These are phyloP conservation scores for Vitis hybrid DNA, from an alignment of 177 flowering plant species.

Conservation along the genomic window DNA sequence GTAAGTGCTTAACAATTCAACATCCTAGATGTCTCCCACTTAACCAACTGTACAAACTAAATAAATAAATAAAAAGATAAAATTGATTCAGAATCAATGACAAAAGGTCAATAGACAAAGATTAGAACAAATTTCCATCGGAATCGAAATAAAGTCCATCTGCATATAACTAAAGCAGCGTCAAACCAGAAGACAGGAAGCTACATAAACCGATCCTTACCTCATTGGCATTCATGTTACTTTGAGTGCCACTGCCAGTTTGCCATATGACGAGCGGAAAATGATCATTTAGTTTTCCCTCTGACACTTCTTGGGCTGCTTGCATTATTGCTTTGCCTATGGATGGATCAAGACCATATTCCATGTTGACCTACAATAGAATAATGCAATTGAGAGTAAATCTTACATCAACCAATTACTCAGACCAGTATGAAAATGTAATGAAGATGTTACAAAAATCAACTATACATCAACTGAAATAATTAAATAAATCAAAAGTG, in stretches of 20 bases:
- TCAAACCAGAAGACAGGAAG: not conserved
- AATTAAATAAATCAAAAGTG: not conserved
- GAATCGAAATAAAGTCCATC: not conserved
- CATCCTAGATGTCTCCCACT: not conserved
- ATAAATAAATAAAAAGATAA: not conserved
- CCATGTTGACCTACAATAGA: constrained; percentile 83
- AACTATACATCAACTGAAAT: not conserved
- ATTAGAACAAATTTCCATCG: not conserved
- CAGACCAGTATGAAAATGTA: not conserved
- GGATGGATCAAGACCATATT: constrained; percentile 92
- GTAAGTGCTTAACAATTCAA: not conserved
- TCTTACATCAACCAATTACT: not conserved
- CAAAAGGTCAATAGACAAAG: not conserved
- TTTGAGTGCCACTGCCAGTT: constrained; percentile 98
- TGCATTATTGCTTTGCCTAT: constrained; percentile 95
- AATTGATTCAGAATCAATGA: not conserved
- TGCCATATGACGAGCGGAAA: constrained; percentile 99
- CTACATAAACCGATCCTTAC: constrained; percentile 27
- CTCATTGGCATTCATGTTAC: constrained; percentile 99
- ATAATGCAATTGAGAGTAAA: not conserved
- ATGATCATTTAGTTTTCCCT: constrained; percentile 91
- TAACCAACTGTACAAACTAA: not conserved
- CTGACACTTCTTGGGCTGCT: constrained; percentile 97
- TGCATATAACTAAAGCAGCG: not conserved
- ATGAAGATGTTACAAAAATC: not conserved